Evolutionary conservation across 2,329 filamentous ascomycete species (phyloP), one percentile per base, ranked within the genome.

Genomic region (Drechslerella stenobrocha): DNA sequence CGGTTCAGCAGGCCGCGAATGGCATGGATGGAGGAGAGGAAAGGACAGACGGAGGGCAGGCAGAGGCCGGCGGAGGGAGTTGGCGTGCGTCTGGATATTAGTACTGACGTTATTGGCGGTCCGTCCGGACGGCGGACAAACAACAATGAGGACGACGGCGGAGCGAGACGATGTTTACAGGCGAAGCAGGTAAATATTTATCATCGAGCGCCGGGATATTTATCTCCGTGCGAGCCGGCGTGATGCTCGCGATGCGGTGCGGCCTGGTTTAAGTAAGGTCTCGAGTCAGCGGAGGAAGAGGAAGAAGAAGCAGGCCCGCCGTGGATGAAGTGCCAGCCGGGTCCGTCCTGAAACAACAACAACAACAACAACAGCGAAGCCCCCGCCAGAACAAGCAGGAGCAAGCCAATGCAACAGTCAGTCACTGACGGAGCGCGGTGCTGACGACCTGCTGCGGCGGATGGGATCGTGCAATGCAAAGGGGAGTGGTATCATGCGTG

Each of bases 341-440:
- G n/a, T n/a, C n/a, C n/a, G n/a, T n/a, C n/a, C n/a, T n/a, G n/a
- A n/a, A n/a, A n/a, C n/a, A n/a, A n/a, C n/a, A n/a, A n/a, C 58
- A 66, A 66, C 61, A 66, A 66, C 47, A 66, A 66, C 61, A 66
- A 66, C 61, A 55, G 50, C 32, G 35, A 42, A 42, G 37, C 37
- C 37, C 13, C 37, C 37, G 51, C 59, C 59, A 64, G 53, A 66
- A 66, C 48, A 66, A 66, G 61, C 61, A 66, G 61, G 61, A 66
- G 61, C 47, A 66, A 37, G 40, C 46, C 24, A 51, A 35, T 30
- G 28, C 28, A 30, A 30, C 28, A 11, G 28, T 30, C 28, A 30
- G 5, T 30, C 28, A 11, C 28, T 11, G 5, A 30, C 45, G 30
- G 46, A 34, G 53, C 45, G 45, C 45, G 46, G 46, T 57, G 37